A percentile compares a stretch with the other conserved stretches of the same genome.
Conservation (phyloP, 495 filamentous ascomycete genomes). For the Neurospora discreta region DNA sequence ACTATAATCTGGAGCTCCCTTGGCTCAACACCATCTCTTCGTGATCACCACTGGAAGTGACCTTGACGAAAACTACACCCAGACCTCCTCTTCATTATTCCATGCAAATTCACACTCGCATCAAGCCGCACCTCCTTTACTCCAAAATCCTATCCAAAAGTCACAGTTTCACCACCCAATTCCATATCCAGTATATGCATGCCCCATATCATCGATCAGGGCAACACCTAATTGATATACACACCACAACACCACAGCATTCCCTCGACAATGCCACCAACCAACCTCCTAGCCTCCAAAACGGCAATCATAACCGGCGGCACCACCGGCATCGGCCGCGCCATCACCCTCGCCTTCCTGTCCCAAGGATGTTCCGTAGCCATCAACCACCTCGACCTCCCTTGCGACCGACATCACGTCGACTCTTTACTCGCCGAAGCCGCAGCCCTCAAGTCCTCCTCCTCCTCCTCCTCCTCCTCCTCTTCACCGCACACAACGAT, state of each 20-base stretch:
- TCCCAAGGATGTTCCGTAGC: slow-evolving; percentile 57
- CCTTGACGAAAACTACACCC: neutral
- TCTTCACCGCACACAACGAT: neutral
- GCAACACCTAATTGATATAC: no score
- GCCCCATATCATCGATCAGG: no score
- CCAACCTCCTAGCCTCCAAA: slow-evolving; percentile 52
- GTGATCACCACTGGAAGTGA: neutral
- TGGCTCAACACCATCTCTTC: neutral
- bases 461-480: neutral
- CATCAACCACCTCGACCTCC: slow-evolving; percentile 57
- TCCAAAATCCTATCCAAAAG: neutral
- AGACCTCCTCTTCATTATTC: neutral
- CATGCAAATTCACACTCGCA: neutral
- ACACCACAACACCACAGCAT: no score
- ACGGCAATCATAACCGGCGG: slow-evolving; percentile 68
- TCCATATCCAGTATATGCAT: no score
- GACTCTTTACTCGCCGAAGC: slow-evolving; percentile 43
- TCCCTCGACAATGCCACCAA: slow-evolving; percentile 21
- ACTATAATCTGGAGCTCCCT: neutral
- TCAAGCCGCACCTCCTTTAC: neutral
- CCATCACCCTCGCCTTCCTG: slow-evolving; percentile 61
- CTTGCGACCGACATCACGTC: slow-evolving; percentile 41
- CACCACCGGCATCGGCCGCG: slow-evolving; percentile 65
- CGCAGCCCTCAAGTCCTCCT: slow-evolving; percentile 20
- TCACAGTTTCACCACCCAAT: neutral